A percentile compares a stretch with the other conserved stretches of the same genome.
These are phyloP conservation scores for Tagetes patula DNA, from an alignment of 129 eudicot species.

Conservation along the genomic window DNA sequence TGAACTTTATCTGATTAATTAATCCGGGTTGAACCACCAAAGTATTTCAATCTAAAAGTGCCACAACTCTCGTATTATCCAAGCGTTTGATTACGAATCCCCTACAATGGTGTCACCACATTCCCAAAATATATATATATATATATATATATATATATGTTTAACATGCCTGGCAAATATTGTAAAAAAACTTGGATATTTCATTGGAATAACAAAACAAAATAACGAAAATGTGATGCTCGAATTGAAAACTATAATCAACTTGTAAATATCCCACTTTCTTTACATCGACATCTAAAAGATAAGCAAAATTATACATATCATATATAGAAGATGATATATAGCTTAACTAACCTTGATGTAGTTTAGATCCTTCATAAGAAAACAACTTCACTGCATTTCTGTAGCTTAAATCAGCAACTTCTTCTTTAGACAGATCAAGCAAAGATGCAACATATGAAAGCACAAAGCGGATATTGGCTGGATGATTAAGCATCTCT, in stretches of 20 bases:
- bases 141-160: too few relatives aligned
- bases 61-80: too few relatives aligned
- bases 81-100: too few relatives aligned
- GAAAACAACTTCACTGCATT: constrained; percentile 78
- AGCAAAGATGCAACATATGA: constrained; percentile 72
- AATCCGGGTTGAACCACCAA: too few relatives aligned
- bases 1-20: too few relatives aligned
- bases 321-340: neutral
- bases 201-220: neutral
- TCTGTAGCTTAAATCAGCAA: constrained; percentile 59
- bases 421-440: constrained; percentile 62
- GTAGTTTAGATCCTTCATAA: constrained; percentile 74
- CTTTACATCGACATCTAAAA: neutral
- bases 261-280: neutral
- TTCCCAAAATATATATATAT: too few relatives aligned
- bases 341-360: constrained; percentile 27
- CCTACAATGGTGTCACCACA: too few relatives aligned
- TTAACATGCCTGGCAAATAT: neutral
- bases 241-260: neutral
- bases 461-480: constrained; percentile 72
- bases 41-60: too few relatives aligned
- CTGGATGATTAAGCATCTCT: constrained; percentile 77
- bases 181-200: neutral
- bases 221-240: neutral
- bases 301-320: neutral